Base-by-base conservation (phyloP, 2,329 filamentous ascomycete species). In the Aureobasidium sp. region DNA sequence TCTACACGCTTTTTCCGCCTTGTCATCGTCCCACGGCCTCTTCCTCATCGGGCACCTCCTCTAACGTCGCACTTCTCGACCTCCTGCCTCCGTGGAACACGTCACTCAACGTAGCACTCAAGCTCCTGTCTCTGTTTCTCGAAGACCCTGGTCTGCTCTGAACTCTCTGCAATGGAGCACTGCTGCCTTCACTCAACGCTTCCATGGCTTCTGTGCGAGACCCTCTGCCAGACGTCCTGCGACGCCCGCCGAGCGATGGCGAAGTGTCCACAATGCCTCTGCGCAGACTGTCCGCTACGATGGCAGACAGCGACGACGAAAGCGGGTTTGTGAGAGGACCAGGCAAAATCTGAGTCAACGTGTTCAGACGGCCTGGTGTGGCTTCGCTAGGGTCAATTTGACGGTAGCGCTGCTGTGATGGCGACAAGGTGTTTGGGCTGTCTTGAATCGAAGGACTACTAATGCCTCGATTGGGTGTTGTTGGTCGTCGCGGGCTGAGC, bases 281-380 rank as follows among this genome's bases (percentile, higher is more conserved):
- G n/a, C 84, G 80, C 29, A 87, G 75, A 25, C 84, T 81, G 65
- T 88, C 85, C 9, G 85, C 85, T 6, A 88, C 84, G 52, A 88
- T 82, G 1, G 82, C 85, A 15, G 79, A 84, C 17, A 89, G 76
- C 0, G 81, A 82, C 1, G 80, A 81, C 2, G 82, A 85, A 1
- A 88, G 75, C 0, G 86, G 84, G 34, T 82, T 81, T 1, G 85
- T 79, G 5, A 88, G 73, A 6, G 84, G 81, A 0, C 83, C 83
- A 4, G 81, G 82, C 4, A 83, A 77, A 41, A 88, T 81, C 2
- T 78, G 79, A 3, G 78, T 77, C 20, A 83, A 76, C 20, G 44
- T 65, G 37, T 48, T 41, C 20, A 49, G 27, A 27, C 77, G 71
- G 39, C 68, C 66, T 55, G 68, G 71, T 57, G 70, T 69, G 11